Evolutionary conservation across 495 filamentous ascomycete species (phyloP), one percentile per base, ranked within the genome.

Genomic region (Penicillium subrubescens): DNA sequence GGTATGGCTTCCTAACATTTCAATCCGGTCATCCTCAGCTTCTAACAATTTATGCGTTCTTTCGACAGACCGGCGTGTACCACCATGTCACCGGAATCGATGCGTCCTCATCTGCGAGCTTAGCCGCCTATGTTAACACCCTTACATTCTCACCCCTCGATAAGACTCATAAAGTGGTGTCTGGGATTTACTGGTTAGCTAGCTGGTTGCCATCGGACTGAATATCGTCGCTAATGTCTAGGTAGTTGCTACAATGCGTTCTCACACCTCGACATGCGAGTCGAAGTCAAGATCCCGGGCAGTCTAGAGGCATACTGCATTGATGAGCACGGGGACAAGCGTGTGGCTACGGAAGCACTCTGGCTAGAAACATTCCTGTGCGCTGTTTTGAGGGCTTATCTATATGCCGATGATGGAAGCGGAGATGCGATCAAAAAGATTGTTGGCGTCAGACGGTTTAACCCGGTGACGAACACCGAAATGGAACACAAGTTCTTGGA

Each of bases 361-460:
- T 99, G 95, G 95, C 85, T 99, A 37, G 95, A 99, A 71, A 98
- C 96, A 23, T 98, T 98, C 70, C 86, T 99, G 5, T 98, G 95
- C 74, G 93, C 89, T 46, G 92, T 98, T 2, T 79, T 99, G 56
- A 85, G 95, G 66, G 94, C 95, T 23, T 98, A 98, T 74, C 91
- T 92, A 2, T 99, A 98, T 71, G 96, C 96, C 33, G 95, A 99
- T 75, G 89, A 97, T 79, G 94, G 94, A 31, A 90, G 87, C 61
- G 93, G 94, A 34, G 94, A 97, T 66, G 88, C 88, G 3, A 96
- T 97, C 68, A 89, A 91, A 73, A 94, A 92, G 79, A 97, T 99
- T 63, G 88, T 97, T 63, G 96, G 94, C 17, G 92, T 97, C 25
- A 84, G 95, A 64, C 88, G 95, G 52, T 99, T 99, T 82, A 98